Evolutionary conservation across 805 yeast species (phyloP).

Genomic region (Ogataea thermomethanolica): DNA sequence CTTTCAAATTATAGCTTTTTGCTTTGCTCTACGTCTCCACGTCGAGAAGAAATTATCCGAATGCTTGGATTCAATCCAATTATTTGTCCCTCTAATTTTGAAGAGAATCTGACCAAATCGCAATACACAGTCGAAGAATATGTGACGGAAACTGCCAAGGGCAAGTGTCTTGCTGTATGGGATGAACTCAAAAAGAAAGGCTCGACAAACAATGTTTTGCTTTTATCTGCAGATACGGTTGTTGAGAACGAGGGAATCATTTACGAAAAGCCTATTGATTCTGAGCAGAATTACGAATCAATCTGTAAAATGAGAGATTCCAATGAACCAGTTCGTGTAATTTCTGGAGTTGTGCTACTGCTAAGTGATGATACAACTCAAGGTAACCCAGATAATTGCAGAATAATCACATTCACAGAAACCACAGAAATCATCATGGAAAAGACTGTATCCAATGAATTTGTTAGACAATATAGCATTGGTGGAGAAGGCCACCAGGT

Average conservation of each 20-base stretch:
- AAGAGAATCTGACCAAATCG: slow-evolving; percentile 67
- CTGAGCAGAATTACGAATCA: slow-evolving; percentile 47
- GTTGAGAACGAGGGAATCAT: slow-evolving; percentile 54
- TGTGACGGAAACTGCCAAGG: slow-evolving; percentile 64
- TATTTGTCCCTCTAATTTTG: slow-evolving; percentile 63
- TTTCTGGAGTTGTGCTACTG: slow-evolving; percentile 52
- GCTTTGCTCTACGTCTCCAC: slow-evolving; percentile 82
- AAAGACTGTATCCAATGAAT: slow-evolving; percentile 45
- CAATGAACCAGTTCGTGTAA: slow-evolving; percentile 42
- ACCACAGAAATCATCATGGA: slow-evolving; percentile 38
- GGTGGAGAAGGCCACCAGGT: slow-evolving; percentile 74
- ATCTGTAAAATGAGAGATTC: slow-evolving; percentile 47
- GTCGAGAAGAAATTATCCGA: slow-evolving; percentile 67
- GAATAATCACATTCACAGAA: slow-evolving; percentile 21
- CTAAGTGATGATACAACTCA: slow-evolving; percentile 13
- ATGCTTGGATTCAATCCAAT: slow-evolving; percentile 51
- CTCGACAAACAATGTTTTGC: slow-evolving; percentile 24
- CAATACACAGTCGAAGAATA: slow-evolving; percentile 51
- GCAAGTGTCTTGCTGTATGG: slow-evolving; percentile 65
- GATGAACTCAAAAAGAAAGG: slow-evolving; percentile 30
- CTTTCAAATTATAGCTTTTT: slow-evolving; percentile 38
- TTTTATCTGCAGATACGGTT: slow-evolving; percentile 79
- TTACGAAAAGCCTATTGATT: slow-evolving; percentile 75
- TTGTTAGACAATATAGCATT: slow-evolving; percentile 58
- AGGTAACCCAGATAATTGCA: slow-evolving; percentile 14